Percentiles rank a stretch among this genome's conserved stretches.
phyloP scores from a whole-genome alignment of 2,329 filamentous ascomycete species.

The Aspergillus sclerotialis region DNA sequence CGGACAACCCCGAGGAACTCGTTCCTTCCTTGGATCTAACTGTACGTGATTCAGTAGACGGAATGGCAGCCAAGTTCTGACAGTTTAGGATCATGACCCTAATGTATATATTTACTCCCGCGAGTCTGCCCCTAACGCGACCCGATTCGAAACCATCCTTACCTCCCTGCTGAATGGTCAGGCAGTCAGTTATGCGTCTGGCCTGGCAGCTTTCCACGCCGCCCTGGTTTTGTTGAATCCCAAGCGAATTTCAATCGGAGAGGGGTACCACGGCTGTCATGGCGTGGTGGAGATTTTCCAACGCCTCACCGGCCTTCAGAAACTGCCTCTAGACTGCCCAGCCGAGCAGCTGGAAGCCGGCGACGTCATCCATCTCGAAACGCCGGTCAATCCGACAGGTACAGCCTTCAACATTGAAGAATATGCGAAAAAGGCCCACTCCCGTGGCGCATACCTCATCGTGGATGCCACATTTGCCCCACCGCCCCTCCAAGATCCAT shows the following conservation, averaged over 20 bases:
- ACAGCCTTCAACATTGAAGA: constrained; percentile 63
- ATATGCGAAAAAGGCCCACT: constrained; percentile 65
- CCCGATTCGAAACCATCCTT: constrained; percentile 77
- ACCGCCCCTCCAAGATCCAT: constrained; percentile 79
- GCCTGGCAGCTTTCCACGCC: constrained; percentile 80
- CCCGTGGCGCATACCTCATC: constrained; percentile 63
- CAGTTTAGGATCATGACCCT: constrained; percentile 13
- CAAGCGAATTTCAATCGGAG: constrained; percentile 69
- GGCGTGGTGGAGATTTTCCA: constrained; percentile 69
- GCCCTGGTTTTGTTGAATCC: constrained; percentile 76
- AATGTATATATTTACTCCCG: constrained; percentile 73
- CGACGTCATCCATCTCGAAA: constrained; percentile 84
- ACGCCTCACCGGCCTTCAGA: constrained; percentile 67
- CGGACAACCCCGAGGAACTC: constrained; percentile 60
- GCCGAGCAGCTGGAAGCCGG: constrained; percentile 60
- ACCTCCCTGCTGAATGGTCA: constrained; percentile 58
- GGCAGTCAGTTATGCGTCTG: constrained; percentile 73
- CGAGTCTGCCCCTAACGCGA: constrained; percentile 69
- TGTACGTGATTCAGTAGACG: too few species aligned
- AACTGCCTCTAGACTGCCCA: constrained; percentile 64
- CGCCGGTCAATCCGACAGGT: constrained; percentile 82
- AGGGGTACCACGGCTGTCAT: constrained; percentile 89
- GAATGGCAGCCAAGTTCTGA: too few species aligned
- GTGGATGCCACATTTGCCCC: constrained; percentile 90
- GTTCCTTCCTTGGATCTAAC: constrained; percentile 44